Percentiles rank a stretch among this genome's conserved stretches.
phyloP scores from a whole-genome alignment of 2,329 filamentous ascomycete genomes.

The Fusarium sp. region DNA sequence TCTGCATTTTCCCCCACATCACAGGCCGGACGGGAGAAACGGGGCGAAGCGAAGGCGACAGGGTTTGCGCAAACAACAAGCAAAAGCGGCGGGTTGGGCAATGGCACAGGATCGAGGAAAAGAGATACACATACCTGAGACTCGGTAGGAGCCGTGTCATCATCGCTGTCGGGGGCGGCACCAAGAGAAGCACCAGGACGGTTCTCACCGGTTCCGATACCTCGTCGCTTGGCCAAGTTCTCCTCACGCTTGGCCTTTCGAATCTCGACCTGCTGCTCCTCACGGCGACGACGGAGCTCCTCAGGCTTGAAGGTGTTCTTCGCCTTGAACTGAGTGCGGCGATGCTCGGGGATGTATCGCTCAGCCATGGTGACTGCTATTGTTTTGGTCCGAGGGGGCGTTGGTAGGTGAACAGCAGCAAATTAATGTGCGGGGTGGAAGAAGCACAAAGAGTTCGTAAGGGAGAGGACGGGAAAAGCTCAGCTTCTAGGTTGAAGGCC shows the following conservation, averaged over 20 bases:
- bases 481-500: slow-evolving; percentile 30
- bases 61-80: slow-evolving; percentile 19
- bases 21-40: slow-evolving; percentile 41
- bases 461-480: slow-evolving; percentile 26
- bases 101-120: slow-evolving; percentile 27
- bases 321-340: slow-evolving; percentile 99
- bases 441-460: slow-evolving; percentile 39
- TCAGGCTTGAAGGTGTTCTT: slow-evolving; percentile 99
- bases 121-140: slow-evolving; percentile 78
- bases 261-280: slow-evolving; percentile 99
- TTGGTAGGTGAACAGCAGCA: slow-evolving; percentile 47
- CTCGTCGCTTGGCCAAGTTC: slow-evolving; percentile 97
- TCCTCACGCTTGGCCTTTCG: slow-evolving; percentile 98
- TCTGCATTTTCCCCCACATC: slow-evolving; percentile 53
- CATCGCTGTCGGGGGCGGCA: slow-evolving; percentile 94
- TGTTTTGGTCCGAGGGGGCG: slow-evolving; percentile 42
- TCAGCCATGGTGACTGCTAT: slow-evolving; percentile 83
- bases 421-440: slow-evolving; percentile 50
- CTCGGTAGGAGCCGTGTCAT: slow-evolving; percentile 95
- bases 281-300: slow-evolving; percentile 96
- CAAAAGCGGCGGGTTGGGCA: slow-evolving; percentile 3
- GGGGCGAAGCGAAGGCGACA: slow-evolving; percentile 29
- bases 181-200: slow-evolving; percentile 85
- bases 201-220: slow-evolving; percentile 85
- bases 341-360: slow-evolving; percentile 99